phyloP scores from a whole-genome alignment of 371 early-diverging fungal species.

The Batkoa obscura region DNA sequence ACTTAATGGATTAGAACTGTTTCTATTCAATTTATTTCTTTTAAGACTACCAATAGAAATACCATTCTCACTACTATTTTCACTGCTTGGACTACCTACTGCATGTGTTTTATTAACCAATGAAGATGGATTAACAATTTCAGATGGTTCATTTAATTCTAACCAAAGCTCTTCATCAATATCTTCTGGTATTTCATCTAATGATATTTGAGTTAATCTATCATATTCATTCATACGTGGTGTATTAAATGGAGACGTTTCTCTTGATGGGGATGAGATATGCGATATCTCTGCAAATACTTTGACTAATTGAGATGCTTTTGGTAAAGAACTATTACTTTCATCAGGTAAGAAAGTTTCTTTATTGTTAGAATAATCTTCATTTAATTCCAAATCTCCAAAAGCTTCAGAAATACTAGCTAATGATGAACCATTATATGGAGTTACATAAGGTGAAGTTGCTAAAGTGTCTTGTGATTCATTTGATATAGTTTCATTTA shows the following conservation, averaged over 20 bases:
- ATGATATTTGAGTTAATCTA: not conserved
- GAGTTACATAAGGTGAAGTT: not conserved
- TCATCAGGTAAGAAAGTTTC: not conserved
- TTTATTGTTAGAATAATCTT: not conserved
- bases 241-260: not conserved
- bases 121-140: too few relatives aligned
- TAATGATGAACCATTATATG: not conserved
- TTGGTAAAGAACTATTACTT: not conserved
- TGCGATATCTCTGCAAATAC: constrained; percentile 2
- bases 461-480: not conserved
- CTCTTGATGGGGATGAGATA: not conserved
- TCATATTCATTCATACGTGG: too few relatives aligned
- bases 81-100: too few relatives aligned
- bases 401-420: not conserved
- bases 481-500: not conserved
- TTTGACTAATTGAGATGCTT: not conserved
- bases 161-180: not conserved
- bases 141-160: too few relatives aligned
- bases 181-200: not conserved
- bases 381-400: not conserved
- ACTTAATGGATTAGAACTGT: not conserved
- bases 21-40: too few relatives aligned
- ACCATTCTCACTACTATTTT: too few relatives aligned
- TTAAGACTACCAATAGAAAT: too few relatives aligned
- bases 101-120: too few relatives aligned